A percentile compares a stretch with the other conserved stretches of the same genome.
Evolutionary conservation across 1,284 basidiomycete genomes (phyloP).

Genomic region (Irpex lacteus): DNA sequence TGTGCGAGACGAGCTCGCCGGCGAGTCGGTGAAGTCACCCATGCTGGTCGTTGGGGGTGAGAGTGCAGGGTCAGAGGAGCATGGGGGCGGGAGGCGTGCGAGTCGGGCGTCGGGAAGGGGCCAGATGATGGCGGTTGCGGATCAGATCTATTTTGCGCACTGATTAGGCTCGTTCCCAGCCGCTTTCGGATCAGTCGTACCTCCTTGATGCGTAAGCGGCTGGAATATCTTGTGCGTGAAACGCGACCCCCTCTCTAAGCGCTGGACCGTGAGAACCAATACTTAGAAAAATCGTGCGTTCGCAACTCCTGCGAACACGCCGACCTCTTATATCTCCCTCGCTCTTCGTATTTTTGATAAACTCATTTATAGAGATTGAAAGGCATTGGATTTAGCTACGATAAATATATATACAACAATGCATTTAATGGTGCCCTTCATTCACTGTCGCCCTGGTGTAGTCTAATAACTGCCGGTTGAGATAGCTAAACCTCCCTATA

Average conservation of each 20-base stretch:
- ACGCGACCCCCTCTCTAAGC: neutral
- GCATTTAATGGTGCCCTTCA: too few species aligned
- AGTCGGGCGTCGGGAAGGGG: neutral
- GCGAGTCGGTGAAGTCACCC: neutral
- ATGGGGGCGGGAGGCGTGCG: too few species aligned
- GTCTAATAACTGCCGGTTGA: too few species aligned
- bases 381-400: too few species aligned
- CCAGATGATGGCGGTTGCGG: neutral
- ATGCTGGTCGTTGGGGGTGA: neutral
- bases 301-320: neutral
- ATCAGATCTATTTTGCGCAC: neutral
- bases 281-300: neutral
- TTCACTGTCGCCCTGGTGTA: too few species aligned
- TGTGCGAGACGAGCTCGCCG: neutral
- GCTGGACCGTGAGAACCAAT: neutral
- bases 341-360: neutral
- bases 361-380: too few species aligned
- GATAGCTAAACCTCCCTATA: too few species aligned
- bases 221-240: neutral
- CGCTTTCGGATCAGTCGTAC: too few species aligned
- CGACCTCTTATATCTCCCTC: neutral
- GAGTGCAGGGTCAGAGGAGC: too few species aligned
- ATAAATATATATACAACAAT: too few species aligned
- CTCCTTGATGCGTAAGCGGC: too few species aligned
- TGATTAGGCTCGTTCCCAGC: too few species aligned